Evolutionary conservation across 257 asterid genomes (phyloP), one percentile per base, ranked within the genome.

Genomic region (Solanum chiquidenum): DNA sequence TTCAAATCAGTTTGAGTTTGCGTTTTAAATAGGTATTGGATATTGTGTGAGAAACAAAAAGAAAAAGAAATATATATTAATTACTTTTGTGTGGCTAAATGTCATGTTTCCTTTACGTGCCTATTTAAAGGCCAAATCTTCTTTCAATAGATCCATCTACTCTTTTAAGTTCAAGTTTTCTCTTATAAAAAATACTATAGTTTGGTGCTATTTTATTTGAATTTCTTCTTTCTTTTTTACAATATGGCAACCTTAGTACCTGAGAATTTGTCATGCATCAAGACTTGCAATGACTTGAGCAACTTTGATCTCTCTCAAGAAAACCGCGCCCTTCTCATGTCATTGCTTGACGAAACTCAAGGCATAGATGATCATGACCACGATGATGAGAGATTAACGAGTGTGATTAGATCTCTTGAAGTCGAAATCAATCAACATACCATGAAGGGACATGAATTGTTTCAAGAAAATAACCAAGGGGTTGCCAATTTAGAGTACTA

Each of bases 401-500:
- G 86, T 83, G 86, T 83, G 86, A 83, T 83, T 62, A 58, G 18
- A 83, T 83, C 86, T 37, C 71, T 83, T 58, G 86, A 83, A 83
- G 20, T 55, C 49, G 86, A 83, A 55, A 83, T 83, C 3, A 29
- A 83, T 62, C 46, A 37, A 23, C 21, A 9, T 83, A 55, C 20
- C 13, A 5, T 20, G 6, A 23, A 83, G 6, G 31, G 2, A 3
- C 71, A 83, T 55, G 86, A 83, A 33, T 83, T 55, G 21, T 29
- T 83, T 31, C 27, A 46, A 83, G 86, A 83, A 34, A 83, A 20
- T 55, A 83, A 18, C 33, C 73, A 55, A 62, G 11, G 72, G 66
- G 66, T 49, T 37, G 86, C 40, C 49, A 37, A 83, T 31, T 29
- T 27, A 20, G 69, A 49, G 40, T 31, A 44, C 52, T 44, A 55